A percentile compares a stretch with the other conserved stretches of the same genome.
Conservation (phyloP, 257 asterid species). For the Nicotiana knightiana region DNA sequence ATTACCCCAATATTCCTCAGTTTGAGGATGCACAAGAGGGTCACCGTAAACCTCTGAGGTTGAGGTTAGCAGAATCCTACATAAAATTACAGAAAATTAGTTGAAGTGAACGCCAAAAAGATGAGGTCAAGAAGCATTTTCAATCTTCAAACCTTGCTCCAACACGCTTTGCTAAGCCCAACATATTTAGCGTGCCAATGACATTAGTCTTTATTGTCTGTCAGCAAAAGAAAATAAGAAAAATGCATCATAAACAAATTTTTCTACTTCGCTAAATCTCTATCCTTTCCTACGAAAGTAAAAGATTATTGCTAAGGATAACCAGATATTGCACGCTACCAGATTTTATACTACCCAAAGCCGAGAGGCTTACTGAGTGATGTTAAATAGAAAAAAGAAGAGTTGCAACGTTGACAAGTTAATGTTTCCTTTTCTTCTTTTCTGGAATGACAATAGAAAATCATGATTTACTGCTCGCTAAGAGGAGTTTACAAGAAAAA, state of each 20-base stretch:
- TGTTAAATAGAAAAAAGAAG: background rate
- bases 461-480: background rate
- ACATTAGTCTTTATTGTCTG: slow-evolving; percentile 98
- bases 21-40: slow-evolving; percentile 93
- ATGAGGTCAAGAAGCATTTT: background rate
- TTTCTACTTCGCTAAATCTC: background rate
- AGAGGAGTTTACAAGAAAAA: background rate
- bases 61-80: slow-evolving; percentile 84
- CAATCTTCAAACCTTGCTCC: slow-evolving; percentile 67
- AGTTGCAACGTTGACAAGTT: background rate
- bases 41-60: slow-evolving; percentile 96
- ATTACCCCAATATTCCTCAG: slow-evolving; percentile 91
- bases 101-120: background rate
- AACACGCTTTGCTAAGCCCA: slow-evolving; percentile 94
- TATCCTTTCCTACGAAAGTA: background rate
- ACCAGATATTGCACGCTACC: background rate
- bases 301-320: background rate
- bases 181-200: slow-evolving; percentile 89
- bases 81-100: background rate
- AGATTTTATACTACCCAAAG: background rate
- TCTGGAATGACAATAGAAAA: background rate
- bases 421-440: background rate
- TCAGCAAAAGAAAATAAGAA: background rate
- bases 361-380: background rate
- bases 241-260: background rate